Evolutionary conservation across 2,329 filamentous ascomycete species (phyloP).

Genomic region (Zelopaecilomyces penicillatus): DNA sequence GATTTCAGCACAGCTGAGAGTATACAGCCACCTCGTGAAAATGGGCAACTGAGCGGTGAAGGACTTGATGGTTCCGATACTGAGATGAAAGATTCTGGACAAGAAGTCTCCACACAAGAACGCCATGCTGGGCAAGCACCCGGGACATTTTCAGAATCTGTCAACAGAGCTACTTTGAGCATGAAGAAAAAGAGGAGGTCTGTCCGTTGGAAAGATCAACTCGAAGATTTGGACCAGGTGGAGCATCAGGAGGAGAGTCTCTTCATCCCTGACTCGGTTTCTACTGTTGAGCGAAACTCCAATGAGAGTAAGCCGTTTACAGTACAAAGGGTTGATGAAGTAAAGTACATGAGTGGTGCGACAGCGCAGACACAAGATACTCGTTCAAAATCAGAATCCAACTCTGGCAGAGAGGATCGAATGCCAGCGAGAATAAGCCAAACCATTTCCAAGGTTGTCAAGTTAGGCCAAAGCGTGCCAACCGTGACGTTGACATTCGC

Average conservation of each 20-base stretch:
- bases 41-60: no score
- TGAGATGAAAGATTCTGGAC: no score
- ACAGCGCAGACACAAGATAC: neutral
- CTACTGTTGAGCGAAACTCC: neutral
- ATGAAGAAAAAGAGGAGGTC: conserved; percentile 18
- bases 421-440: neutral
- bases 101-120: no score
- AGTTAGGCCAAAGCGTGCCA: conserved; percentile 7
- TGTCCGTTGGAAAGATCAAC: conserved; percentile 19
- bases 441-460: conserved; percentile 6
- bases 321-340: neutral
- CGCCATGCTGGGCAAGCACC: no score
- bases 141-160: no score
- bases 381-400: neutral
- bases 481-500: conserved; percentile 9
- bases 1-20: no score
- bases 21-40: no score
- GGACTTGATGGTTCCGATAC: no score
- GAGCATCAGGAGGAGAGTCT: conserved; percentile 15
- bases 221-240: conserved; percentile 12
- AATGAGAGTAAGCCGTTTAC: neutral
- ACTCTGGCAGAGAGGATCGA: no score
- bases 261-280: conserved; percentile 12
- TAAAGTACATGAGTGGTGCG: neutral
- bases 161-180: conserved; percentile 6